Conservation (phyloP, 2,329 filamentous ascomycete genomes). For the Pseudogymnoascus sp. region DNA sequence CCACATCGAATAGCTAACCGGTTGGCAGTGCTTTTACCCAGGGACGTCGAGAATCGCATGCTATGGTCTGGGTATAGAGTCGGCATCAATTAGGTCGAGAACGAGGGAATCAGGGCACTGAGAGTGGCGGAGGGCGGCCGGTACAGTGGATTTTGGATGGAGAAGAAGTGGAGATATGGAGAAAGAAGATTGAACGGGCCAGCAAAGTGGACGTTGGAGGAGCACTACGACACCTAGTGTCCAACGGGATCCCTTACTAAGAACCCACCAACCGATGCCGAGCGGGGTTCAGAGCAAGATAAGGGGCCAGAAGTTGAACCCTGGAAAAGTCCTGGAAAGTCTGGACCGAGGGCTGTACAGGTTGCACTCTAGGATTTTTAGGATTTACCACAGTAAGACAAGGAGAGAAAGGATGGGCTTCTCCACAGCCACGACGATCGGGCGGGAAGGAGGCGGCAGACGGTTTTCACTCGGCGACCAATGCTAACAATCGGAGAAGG, state of each 20-base stretch:
- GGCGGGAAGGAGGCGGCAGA: neutral
- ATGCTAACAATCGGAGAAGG: neutral
- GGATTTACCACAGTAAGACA: neutral
- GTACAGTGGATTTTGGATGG: slow-evolving; percentile 5
- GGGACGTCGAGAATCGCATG: neutral
- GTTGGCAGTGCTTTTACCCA: neutral
- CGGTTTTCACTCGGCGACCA: too few relatives aligned
- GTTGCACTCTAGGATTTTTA: neutral
- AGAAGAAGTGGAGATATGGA: neutral
- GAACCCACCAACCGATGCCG: slow-evolving; percentile 1
- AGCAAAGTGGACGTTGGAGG: neutral
- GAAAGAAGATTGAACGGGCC: neutral
- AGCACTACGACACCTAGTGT: slow-evolving; percentile 2
- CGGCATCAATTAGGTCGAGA: neutral
- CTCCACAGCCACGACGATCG: neutral
- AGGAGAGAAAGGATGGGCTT: neutral
- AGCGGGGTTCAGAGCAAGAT: slow-evolving; percentile 6
- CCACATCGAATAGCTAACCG: neutral
- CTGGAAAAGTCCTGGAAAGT: neutral
- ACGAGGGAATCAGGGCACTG: neutral
- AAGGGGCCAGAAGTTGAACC: neutral
- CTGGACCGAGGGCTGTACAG: neutral
- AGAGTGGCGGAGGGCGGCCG: neutral
- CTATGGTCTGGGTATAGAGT: neutral
- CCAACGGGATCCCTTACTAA: neutral